These are phyloP conservation scores for Leucocoprinus birnbaumii DNA, from an alignment of 768 basidiomycete genomes.

Conservation along the genomic window DNA sequence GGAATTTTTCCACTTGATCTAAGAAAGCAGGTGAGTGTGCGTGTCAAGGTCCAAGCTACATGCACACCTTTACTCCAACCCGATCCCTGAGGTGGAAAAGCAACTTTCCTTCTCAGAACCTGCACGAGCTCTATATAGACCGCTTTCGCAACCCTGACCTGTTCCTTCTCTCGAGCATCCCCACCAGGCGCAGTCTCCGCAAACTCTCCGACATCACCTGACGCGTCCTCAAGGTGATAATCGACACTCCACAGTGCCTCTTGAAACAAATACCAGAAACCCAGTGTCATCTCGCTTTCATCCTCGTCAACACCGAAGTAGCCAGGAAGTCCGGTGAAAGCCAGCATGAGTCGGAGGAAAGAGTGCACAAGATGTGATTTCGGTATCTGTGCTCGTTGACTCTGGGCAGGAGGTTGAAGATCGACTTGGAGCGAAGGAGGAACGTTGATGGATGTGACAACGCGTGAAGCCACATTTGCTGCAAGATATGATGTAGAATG, in stretches of 20 bases:
- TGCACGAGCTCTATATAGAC: constrained; percentile 80
- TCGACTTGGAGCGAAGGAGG: constrained; percentile 4
- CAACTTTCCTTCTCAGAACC: constrained; percentile 68
- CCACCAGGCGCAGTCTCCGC: constrained; percentile 18
- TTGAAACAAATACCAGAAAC: constrained; percentile 90
- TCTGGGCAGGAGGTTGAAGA: constrained; percentile 27
- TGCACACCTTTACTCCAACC: constrained; percentile 67
- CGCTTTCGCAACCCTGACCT: constrained; percentile 59
- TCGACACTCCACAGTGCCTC: constrained; percentile 79
- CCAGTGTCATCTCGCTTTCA: constrained; percentile 82
- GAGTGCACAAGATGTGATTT: constrained; percentile 59
- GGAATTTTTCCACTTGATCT: constrained; percentile 82
- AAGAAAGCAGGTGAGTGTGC: not conserved
- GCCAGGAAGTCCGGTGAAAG: constrained; percentile 70
- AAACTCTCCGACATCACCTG: constrained; percentile 31
- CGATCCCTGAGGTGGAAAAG: constrained; percentile 56
- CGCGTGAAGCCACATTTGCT: constrained; percentile 51
- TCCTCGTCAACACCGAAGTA: constrained; percentile 84
- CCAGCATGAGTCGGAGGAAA: constrained; percentile 68
- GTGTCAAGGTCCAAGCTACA: constrained; percentile 12
- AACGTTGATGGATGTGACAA: constrained; percentile 2
- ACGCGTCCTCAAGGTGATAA: constrained; percentile 36
- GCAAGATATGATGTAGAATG: constrained; percentile 83
- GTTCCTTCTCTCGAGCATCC: constrained; percentile 24
- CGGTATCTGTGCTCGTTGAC: constrained; percentile 27